Conservation (phyloP, 106 monocot genomes). For the Apostasia ramifera region DNA sequence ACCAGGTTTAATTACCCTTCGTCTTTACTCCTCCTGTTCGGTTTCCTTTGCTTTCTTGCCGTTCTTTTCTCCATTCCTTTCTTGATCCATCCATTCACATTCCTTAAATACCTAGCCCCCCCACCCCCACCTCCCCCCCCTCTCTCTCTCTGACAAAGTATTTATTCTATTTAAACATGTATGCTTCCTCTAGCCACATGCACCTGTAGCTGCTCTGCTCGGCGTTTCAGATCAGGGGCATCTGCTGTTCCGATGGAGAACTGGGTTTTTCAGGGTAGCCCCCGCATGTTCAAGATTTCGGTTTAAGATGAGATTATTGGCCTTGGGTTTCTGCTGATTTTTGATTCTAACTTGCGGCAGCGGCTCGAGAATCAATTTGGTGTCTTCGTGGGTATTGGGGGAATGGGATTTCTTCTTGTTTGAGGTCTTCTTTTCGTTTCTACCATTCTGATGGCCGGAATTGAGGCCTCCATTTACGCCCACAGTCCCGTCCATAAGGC, state of each 20-base stretch:
- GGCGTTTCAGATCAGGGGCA: slow-evolving; percentile 10
- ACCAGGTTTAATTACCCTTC: not conserved
- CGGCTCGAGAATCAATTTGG: not conserved
- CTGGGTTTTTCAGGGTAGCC: not conserved
- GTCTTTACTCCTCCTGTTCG: slow-evolving; percentile 1
- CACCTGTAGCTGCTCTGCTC: not conserved
- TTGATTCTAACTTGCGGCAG: slow-evolving; percentile 5
- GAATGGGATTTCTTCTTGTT: slow-evolving; percentile 1
- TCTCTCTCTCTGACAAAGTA: not conserved
- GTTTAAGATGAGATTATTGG: slow-evolving; percentile 13
- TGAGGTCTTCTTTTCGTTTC: not conserved
- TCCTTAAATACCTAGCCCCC: slow-evolving; percentile 8
- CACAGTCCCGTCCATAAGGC: slow-evolving; percentile 79
- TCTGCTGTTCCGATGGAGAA: slow-evolving; percentile 2
- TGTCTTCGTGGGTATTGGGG: not conserved
- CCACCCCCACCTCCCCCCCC: not conserved
- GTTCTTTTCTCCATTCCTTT: slow-evolving; percentile 14
- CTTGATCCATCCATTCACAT: slow-evolving; percentile 13
- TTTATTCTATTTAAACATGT: slow-evolving; percentile 7
- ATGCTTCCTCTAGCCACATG: not conserved
- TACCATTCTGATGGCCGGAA: slow-evolving; percentile 27
- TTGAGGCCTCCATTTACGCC: slow-evolving; percentile 46
- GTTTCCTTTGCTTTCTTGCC: slow-evolving; percentile 9
- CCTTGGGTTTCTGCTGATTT: slow-evolving; percentile 18
- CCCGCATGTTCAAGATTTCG: not conserved